Conservation (phyloP, 2,329 filamentous ascomycete species). For the Ophioceras dolichostomum region DNA sequence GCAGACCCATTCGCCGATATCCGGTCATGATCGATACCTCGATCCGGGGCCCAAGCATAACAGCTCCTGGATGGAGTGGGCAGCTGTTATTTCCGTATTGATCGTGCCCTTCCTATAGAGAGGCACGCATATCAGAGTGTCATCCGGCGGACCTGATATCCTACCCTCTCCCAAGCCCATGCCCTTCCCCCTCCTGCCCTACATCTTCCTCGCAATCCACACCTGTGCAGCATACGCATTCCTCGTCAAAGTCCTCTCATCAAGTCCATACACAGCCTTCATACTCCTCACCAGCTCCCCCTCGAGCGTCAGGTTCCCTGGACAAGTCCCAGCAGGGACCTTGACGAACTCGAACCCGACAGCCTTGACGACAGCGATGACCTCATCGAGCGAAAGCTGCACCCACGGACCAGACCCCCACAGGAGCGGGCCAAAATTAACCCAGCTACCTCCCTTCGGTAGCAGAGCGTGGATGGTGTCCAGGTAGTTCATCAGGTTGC, state of each 20-base stretch:
- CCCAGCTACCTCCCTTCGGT: constrained; percentile 34
- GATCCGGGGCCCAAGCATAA: no score
- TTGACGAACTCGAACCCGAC: constrained; percentile 40
- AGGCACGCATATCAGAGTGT: no score
- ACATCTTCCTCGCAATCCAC: constrained; percentile 30
- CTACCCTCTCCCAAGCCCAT: background rate
- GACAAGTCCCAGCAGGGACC: constrained; percentile 16
- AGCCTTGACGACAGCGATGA: constrained; percentile 30
- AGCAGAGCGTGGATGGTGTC: constrained; percentile 38
- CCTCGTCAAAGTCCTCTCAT: constrained; percentile 33
- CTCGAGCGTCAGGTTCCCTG: constrained; percentile 28
- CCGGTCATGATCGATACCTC: no score
- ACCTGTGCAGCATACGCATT: constrained; percentile 43
- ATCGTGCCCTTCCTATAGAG: no score
- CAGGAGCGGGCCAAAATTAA: constrained; percentile 43
- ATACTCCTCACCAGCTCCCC: constrained; percentile 27
- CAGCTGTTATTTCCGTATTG: background rate
- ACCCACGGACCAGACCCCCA: constrained; percentile 42
- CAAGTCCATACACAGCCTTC: constrained; percentile 39
- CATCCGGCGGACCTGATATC: no score
- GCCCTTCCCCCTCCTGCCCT: no score
- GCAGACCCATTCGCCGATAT: no score
- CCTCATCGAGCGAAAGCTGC: constrained; percentile 41
- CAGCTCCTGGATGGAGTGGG: background rate
- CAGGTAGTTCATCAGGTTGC: constrained; percentile 41